Evolutionary conservation across 202 grass and related monocot species (phyloP).

Genomic region (Alloteropsis angusta): DNA sequence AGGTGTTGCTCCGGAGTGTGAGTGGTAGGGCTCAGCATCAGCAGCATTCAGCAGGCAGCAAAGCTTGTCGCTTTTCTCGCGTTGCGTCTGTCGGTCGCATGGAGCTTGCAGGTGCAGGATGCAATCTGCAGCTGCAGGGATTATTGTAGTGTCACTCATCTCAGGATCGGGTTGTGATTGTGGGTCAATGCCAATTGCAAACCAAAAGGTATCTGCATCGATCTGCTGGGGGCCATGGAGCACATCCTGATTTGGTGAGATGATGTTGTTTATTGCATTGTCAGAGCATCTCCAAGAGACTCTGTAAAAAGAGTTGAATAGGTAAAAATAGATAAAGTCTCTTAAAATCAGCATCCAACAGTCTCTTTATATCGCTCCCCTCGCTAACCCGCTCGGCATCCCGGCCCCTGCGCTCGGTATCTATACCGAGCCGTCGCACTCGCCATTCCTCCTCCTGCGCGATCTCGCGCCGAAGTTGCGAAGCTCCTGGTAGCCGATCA

Average conservation of each 20-base stretch:
- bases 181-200: neutral
- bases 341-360: too few species aligned
- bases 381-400: too few species aligned
- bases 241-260: conserved; percentile 27
- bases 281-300: too few species aligned
- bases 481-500: too few species aligned
- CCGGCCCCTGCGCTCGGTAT: too few species aligned
- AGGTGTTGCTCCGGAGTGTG: neutral
- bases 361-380: too few species aligned
- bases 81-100: neutral
- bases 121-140: conserved; percentile 15
- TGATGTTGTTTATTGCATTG: conserved; percentile 31
- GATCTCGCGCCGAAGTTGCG: too few species aligned
- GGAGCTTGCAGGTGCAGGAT: neutral
- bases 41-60: neutral
- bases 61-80: neutral
- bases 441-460: too few species aligned
- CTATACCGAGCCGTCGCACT: too few species aligned
- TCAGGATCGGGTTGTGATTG: neutral
- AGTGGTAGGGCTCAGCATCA: neutral
- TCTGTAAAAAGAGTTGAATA: too few species aligned
- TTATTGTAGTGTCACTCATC: too few species aligned
- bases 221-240: neutral
- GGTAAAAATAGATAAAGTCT: too few species aligned
- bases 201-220: neutral